These are phyloP conservation scores for Neofusicoccum laricinum DNA, from an alignment of 2,329 filamentous ascomycete species.

Conservation along the genomic window DNA sequence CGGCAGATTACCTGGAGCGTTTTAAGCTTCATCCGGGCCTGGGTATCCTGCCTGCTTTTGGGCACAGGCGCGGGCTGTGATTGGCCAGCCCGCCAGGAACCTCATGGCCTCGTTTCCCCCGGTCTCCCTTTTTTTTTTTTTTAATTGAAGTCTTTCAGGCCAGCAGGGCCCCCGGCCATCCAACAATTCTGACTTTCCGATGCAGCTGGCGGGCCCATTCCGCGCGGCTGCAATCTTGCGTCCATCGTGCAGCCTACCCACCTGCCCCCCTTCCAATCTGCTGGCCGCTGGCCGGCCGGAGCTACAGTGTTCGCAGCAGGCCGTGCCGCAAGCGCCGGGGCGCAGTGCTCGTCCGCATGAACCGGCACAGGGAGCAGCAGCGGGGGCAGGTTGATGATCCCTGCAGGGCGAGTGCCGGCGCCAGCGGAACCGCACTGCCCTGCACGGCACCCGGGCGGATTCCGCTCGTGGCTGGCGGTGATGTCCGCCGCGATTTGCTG, in stretches of 20 bases:
- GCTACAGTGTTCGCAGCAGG: not conserved
- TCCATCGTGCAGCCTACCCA: not conserved
- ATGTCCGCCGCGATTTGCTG: not conserved
- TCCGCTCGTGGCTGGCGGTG: too few species aligned
- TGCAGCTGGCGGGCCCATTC: not conserved
- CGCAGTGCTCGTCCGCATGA: not conserved
- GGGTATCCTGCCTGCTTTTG: not conserved
- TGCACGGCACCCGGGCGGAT: not conserved
- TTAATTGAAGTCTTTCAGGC: not conserved
- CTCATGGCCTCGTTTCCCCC: not conserved
- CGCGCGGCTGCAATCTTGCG: not conserved
- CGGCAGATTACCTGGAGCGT: not conserved
- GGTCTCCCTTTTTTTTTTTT: not conserved
- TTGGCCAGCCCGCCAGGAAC: not conserved
- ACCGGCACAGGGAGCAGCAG: not conserved
- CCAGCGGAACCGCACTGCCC: not conserved
- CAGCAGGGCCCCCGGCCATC: not conserved
- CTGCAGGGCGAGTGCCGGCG: not conserved
- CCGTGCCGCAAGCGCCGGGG: not conserved
- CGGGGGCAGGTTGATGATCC: not conserved
- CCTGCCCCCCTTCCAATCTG: not conserved
- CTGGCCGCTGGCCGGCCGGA: not conserved
- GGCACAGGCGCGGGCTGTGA: not conserved
- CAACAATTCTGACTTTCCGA: slow-evolving; percentile 3
- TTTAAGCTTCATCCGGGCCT: slow-evolving; percentile 1